These are phyloP conservation scores for Fusarium heterosporum DNA, from an alignment of 2,329 filamentous ascomycete genomes.

Conservation along the genomic window DNA sequence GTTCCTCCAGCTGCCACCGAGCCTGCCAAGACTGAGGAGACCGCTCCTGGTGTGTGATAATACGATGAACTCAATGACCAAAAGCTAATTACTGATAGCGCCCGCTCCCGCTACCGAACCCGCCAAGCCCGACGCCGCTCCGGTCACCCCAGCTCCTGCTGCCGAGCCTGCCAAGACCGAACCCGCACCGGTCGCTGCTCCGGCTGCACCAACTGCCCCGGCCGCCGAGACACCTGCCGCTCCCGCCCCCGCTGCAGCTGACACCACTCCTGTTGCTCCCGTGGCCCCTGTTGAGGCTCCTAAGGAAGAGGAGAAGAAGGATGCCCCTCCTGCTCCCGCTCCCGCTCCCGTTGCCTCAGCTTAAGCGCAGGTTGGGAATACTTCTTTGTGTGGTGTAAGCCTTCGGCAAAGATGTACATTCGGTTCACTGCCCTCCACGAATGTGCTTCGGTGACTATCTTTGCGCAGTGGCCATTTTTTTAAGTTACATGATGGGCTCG, in stretches of 20 bases:
- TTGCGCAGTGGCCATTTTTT: slow-evolving; percentile 10
- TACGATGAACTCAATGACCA: too few species aligned
- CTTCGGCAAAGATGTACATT: slow-evolving; percentile 3
- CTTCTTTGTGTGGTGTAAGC: background rate
- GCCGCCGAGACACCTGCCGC: slow-evolving; percentile 39
- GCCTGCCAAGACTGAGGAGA: slow-evolving; percentile 43
- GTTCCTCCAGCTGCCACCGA: slow-evolving; percentile 44
- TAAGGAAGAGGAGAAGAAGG: slow-evolving; percentile 47
- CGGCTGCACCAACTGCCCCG: slow-evolving; percentile 40
- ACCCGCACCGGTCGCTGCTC: slow-evolving; percentile 33
- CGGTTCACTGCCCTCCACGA: slow-evolving; percentile 8
- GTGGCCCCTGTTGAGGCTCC: slow-evolving; percentile 39
- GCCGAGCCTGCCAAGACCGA: slow-evolving; percentile 46
- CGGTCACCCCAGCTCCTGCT: slow-evolving; percentile 46
- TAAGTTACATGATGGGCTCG: slow-evolving; percentile 3
- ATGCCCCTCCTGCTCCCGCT: slow-evolving; percentile 39
- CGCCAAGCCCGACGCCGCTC: slow-evolving; percentile 46
- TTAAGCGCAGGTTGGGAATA: slow-evolving; percentile 17
- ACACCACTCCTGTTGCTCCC: slow-evolving; percentile 21
- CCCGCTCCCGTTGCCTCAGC: slow-evolving; percentile 42
- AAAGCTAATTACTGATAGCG: slow-evolving; percentile 27
- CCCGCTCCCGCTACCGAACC: slow-evolving; percentile 46
- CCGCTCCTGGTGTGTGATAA: slow-evolving; percentile 39
- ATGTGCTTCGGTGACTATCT: slow-evolving; percentile 3
- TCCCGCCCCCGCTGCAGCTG: slow-evolving; percentile 40